Conservation (phyloP, 2,329 filamentous ascomycete species). For the Ustilaginoidea virens region DNA sequence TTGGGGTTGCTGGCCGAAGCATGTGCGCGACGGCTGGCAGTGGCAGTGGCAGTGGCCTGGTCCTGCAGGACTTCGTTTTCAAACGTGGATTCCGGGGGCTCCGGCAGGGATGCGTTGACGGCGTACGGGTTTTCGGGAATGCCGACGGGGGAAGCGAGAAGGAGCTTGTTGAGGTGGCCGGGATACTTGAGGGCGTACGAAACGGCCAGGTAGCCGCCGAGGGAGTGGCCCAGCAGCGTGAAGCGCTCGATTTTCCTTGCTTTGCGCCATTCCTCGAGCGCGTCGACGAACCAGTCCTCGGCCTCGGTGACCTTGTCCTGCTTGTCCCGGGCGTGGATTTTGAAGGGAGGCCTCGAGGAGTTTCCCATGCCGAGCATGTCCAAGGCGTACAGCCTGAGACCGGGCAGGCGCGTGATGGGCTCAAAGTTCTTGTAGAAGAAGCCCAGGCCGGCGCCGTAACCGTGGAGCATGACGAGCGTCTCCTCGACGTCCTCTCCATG, state of each 20-base stretch:
- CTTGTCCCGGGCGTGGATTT: conserved; percentile 66
- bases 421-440: conserved; percentile 99
- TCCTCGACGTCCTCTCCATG: conserved; percentile 63
- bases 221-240: conserved; percentile 80
- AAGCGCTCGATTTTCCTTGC: conserved; percentile 83
- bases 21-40: too few relatives aligned
- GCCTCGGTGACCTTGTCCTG: conserved; percentile 74
- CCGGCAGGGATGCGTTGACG: conserved; percentile 63
- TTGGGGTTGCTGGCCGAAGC: conserved; percentile 13
- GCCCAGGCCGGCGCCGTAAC: conserved; percentile 87
- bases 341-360: conserved; percentile 70
- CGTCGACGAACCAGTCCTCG: conserved; percentile 91
- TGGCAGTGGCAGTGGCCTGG: conserved; percentile 30
- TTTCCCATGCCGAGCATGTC: conserved; percentile 93
- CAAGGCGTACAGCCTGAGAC: conserved; percentile 86
- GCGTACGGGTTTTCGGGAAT: conserved; percentile 92
- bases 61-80: conserved; percentile 69
- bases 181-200: conserved; percentile 96
- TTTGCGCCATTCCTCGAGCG: conserved; percentile 88
- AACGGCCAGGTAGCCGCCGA: conserved; percentile 89
- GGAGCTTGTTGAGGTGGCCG: conserved; percentile 85
- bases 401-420: conserved; percentile 57
- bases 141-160: conserved; percentile 85
- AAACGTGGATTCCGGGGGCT: conserved; percentile 57
- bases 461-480: conserved; percentile 88